A percentile compares a stretch with the other conserved stretches of the same genome.
These are phyloP conservation scores for Pelargonium myrrhifolium DNA, from an alignment of 441 rosid species.

Conservation along the genomic window DNA sequence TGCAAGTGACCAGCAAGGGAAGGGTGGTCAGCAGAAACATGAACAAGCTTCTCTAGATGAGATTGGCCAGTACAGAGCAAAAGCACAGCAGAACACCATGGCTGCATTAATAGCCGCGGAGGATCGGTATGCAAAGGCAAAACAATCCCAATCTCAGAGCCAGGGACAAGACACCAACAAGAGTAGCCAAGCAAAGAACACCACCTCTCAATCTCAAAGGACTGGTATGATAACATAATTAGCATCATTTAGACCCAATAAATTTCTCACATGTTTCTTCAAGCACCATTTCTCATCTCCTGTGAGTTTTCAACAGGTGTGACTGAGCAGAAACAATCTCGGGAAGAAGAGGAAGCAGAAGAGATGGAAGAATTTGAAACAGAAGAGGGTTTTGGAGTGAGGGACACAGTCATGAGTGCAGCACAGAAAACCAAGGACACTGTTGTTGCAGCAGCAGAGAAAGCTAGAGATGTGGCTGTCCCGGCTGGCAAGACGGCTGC, in stretches of 20 bases:
- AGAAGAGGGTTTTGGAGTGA: neutral
- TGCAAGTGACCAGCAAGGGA: too few relatives aligned
- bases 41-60: neutral
- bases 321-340: neutral
- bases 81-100: neutral
- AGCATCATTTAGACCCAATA: neutral
- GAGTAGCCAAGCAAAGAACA: neutral
- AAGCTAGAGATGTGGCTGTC: neutral
- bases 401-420: neutral
- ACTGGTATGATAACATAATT: neutral
- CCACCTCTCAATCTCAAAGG: neutral
- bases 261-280: too few relatives aligned
- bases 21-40: too few relatives aligned
- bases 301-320: neutral
- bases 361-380: neutral
- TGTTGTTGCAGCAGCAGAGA: neutral
- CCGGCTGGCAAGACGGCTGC: neutral
- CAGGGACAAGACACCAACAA: neutral
- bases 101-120: neutral
- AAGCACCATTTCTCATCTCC: neutral
- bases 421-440: neutral
- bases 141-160: neutral
- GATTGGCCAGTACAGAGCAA: neutral
- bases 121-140: neutral
- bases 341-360: constrained; percentile 1